Evolutionary conservation across 352 stramenopile species (phyloP), one percentile per base, ranked within the genome.

Genomic region (Phytophthora agathidicida): DNA sequence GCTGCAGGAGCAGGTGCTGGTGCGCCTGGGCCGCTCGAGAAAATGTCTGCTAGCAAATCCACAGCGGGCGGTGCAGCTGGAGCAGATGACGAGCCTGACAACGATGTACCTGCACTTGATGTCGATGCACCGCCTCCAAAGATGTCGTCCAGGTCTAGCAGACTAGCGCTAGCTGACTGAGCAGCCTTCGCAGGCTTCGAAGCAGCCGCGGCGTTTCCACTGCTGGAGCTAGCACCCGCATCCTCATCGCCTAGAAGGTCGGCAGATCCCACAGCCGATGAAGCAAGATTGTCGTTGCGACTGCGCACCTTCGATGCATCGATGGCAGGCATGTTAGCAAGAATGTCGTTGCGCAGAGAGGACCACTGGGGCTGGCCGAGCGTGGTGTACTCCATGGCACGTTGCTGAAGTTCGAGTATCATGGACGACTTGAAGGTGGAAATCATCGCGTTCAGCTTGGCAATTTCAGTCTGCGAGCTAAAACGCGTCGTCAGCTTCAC

Each of bases 141-240:
- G 48, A 98, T 98, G 63, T 98, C 94, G 53, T 98, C 94, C 27
- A 99, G 71, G 58, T 98, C 96, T 19, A 99, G 82, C 46, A 99
- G 71, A 70, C 91, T 96, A 17, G 75, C 57, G 32, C 62, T 68
- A 44, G 68, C 60, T 20, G 63, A 64, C 31, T 65, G 49, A 44
- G 51, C 31, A 16, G 60, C 14, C 19, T 68, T 62, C 5, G 61
- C 61, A 39, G 61, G 52, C 17, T 65, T 75, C 22, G 50, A 38
- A 23, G 49, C 41, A 58, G 55, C 23, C 19, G 42, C 30, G 30
- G 47, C 37, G 22, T 41, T 52, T 46, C 42, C 55, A 42, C 28
- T 61, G 24, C 37, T 60, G n/a, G 33, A 48, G 38, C 20, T 60
- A 7, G 30, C 33, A 27, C 30, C 44, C 45, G 58, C 23, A 37